Base-by-base conservation (phyloP, 2,329 filamentous ascomycete genomes). In the Madurella fahalii region DNA sequence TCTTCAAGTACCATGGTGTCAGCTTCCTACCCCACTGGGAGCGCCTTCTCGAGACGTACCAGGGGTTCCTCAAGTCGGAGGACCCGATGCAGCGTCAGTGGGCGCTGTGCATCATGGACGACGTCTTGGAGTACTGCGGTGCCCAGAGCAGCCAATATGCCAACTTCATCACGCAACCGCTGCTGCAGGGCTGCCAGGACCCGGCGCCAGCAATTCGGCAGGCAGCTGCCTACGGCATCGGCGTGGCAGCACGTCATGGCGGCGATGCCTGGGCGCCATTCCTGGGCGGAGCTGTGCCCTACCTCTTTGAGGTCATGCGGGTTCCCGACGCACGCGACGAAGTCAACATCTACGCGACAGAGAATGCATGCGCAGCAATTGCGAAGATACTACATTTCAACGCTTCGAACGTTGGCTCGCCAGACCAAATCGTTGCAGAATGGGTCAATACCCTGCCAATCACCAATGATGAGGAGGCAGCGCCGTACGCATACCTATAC, bases 61-160 rank as follows among this genome's bases (percentile, higher is more conserved):
- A 92, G 64, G 79, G 79, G 32, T 97, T 97, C 71, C 85, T 96
- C 61, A 82, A 81, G 41, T 94, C 89, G 54, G 66, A 73, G 2
- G 94, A 99, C 69, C 82, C 91, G 0, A 97, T 92, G 16, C 93
- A 97, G 71, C 84, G 94, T 53, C 94, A 99, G 70, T 99, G 94
- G 94, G 93, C 91, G n/a, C 81, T 99, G 51, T 99, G 94, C 77
- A 96, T 99, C 64, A 90, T 96, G 79, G 94, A 99, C 67, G 94
- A 99, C 69, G 93, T 99, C 37, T 81, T 99, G 37, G 94, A 99
- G 71, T 99, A 97, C 76, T 97, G 92, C 69, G 92, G 93, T 1
- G 81, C 86, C 0, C 86, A 95, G 63, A 95, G 90, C 64, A 93
- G 87, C 77, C 84, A 86, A 61, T 99, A 95, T 69, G 86, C 87